These are phyloP conservation scores for Colletotrichum sp. DNA, from an alignment of 2,329 filamentous ascomycete species.

Conservation along the genomic window DNA sequence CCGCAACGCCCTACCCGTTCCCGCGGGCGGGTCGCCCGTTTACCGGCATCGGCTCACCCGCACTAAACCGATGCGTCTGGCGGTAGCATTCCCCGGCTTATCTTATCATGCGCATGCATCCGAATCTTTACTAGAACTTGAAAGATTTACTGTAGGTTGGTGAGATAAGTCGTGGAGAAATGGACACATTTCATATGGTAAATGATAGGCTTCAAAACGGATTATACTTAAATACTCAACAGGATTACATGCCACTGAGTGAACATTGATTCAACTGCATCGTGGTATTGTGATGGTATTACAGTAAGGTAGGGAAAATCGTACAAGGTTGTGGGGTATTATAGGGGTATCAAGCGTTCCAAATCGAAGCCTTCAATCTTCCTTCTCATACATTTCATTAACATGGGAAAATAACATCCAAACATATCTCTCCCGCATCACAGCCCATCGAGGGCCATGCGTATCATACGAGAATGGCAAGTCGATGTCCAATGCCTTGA, in stretches of 20 bases:
- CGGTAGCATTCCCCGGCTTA: not conserved
- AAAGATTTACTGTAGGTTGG: fast-evolving
- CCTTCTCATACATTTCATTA: not conserved
- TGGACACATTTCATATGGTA: too few relatives aligned
- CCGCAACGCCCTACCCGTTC: not conserved
- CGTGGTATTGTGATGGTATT: not conserved
- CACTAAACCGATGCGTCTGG: not conserved
- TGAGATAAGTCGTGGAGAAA: fast-evolving
- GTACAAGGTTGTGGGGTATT: not conserved
- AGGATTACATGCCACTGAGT: not conserved
- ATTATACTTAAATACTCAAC: too few relatives aligned
- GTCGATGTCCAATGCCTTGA: not conserved
- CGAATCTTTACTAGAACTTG: not conserved
- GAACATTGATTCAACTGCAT: not conserved
- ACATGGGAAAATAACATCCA: not conserved
- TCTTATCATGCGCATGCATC: not conserved
- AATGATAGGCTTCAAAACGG: not conserved
- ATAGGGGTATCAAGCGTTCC: slow-evolving; percentile 5
- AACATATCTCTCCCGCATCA: not conserved
- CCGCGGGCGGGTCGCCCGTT: not conserved
- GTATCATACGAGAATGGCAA: not conserved
- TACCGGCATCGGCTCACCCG: not conserved
- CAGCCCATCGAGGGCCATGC: not conserved
- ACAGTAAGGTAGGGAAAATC: not conserved
- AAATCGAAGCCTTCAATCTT: not conserved